Evolutionary conservation across 1,139 yeast genomes (phyloP), one percentile per base, ranked within the genome.

Genomic region (Diutina mesorugosa): DNA sequence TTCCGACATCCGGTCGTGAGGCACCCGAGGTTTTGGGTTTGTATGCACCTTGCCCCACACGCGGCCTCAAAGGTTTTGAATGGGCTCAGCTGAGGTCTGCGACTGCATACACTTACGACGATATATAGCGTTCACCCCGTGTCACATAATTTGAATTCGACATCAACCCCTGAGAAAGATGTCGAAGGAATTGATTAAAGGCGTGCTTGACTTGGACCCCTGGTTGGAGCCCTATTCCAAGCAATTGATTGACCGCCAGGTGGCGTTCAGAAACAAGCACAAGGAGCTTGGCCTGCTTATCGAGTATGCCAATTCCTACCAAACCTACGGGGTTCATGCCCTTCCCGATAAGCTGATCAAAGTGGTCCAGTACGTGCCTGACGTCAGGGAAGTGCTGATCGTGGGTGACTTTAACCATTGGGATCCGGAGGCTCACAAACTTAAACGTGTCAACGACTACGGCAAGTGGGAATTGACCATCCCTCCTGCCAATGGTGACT

Each of bases 381-480:
- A 89, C 65, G 98, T 96, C 2, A 66, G 66, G 7, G 74, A 69
- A 55, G 97, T 95, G 1, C 78, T 83, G 55, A 69, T 93, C 45
- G 85, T 89, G 58, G 99, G 99, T 10, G 98, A 91, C 57, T 93
- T 93, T 76, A 93, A 91, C 69, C 66, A 76, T 60, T 93, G 99
- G 99, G 73, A 85, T 62, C 73, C 79, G 35, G 71, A 71, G 6
- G 63, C 79, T n/a, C 83, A 86, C 65, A 75, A 75, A 56, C 75
- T 91, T 79, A 61, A 59, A 8, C 76, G 72, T 61, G 83, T 78
- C 59, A 72, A 74, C 59, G 77, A 79, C 47, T 90, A 70, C 65
- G 97, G 97, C 0, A 79, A 81, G 56, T 93, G 95, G 82, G 65
- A 72, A 35, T 73, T 85, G 55, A 72, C 72, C 2, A 68, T 91